Percentiles rank a stretch among this genome's conserved stretches.
phyloP scores from a whole-genome alignment of 495 filamentous ascomycete genomes.

The Lepidopterella palustris region DNA sequence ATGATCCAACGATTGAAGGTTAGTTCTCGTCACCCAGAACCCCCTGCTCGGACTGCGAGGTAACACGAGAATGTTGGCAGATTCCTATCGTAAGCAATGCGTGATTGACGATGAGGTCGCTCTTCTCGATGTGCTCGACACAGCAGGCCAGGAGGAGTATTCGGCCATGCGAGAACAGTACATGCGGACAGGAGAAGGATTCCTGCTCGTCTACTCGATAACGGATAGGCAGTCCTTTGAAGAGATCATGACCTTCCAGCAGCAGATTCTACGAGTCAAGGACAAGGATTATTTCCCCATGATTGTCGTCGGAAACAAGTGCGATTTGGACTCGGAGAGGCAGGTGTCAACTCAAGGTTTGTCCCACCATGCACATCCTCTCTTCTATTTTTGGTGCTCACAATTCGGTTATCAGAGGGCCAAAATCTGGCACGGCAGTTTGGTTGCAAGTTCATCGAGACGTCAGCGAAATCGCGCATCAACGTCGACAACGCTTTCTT shows the following conservation, averaged over 20 bases:
- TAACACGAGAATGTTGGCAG: conserved; percentile 42
- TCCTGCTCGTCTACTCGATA: conserved; percentile 96
- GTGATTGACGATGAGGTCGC: conserved; percentile 97
- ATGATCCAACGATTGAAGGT: conserved; percentile 99
- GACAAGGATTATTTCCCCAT: conserved; percentile 99
- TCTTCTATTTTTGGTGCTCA: conserved; percentile 13
- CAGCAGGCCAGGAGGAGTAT: conserved; percentile 97
- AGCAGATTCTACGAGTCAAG: conserved; percentile 97
- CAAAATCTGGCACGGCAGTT: conserved; percentile 78
- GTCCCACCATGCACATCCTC: conserved; percentile 8
- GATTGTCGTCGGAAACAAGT: conserved; percentile 99
- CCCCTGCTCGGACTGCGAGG: conserved; percentile 8
- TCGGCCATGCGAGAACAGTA: conserved; percentile 99
- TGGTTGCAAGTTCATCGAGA: conserved; percentile 97
- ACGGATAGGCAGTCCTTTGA: conserved; percentile 95
- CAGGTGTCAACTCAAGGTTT: conserved; percentile 84
- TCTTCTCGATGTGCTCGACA: conserved; percentile 94
- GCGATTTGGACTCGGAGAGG: conserved; percentile 88
- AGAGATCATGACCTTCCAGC: conserved; percentile 96
- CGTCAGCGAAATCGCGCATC: conserved; percentile 94
- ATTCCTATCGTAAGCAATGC: conserved; percentile 99
- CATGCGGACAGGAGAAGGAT: conserved; percentile 98
- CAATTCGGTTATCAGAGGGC: conserved; percentile 59
- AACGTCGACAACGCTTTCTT: conserved; percentile 98
- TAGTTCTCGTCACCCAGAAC: conserved; percentile 28